phyloP scores from a whole-genome alignment of 2,329 filamentous ascomycete genomes.

The Cladosporium sp. region DNA sequence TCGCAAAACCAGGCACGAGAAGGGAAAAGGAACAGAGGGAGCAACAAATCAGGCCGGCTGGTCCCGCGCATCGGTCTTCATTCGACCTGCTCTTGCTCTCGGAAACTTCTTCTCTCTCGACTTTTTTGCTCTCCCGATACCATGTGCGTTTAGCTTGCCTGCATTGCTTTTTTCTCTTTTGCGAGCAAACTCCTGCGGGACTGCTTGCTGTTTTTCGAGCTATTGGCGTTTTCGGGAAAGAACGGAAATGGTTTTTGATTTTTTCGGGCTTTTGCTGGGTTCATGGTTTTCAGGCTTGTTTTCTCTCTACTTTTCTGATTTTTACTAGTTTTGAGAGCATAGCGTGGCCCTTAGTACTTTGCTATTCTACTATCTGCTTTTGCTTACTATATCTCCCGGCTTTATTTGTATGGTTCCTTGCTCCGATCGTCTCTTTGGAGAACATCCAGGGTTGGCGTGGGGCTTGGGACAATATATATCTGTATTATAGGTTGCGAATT shows the following conservation, averaged over 20 bases:
- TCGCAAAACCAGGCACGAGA: constrained; percentile 6
- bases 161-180: neutral
- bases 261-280: neutral
- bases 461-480: neutral
- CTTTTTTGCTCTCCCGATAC: constrained; percentile 18
- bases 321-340: neutral
- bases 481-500: neutral
- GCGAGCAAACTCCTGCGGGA: neutral
- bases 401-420: neutral
- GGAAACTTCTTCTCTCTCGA: neutral
- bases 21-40: neutral
- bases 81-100: neutral
- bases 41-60: constrained; percentile 16
- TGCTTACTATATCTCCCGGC: neutral
- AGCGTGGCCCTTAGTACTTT: neutral
- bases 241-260: constrained; percentile 6
- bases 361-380: neutral
- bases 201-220: neutral
- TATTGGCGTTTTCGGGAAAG: constrained; percentile 16
- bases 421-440: neutral
- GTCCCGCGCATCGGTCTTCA: neutral
- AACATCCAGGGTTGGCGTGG: neutral
- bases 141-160: constrained; percentile 21
- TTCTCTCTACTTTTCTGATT: neutral
- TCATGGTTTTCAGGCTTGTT: neutral